Conservation (phyloP, 805 yeast genomes). For the Middelhovenomyces tepae region DNA sequence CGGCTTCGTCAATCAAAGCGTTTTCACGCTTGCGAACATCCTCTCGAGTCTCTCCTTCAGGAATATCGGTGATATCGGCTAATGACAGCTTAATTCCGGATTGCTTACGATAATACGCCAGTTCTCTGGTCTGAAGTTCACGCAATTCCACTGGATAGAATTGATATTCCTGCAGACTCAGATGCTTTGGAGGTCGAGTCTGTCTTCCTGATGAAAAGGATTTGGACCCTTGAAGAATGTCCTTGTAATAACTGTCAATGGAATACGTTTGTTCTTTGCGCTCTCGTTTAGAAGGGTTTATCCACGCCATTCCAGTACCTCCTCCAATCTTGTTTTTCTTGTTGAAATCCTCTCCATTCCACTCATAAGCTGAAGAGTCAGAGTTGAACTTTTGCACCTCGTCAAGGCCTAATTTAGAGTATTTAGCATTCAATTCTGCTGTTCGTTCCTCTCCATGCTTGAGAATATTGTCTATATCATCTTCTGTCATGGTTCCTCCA, state of each 20-base stretch:
- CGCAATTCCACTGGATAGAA: constrained; percentile 66
- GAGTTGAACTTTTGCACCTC: constrained; percentile 88
- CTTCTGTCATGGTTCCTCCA: constrained; percentile 24
- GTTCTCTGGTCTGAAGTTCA: constrained; percentile 72
- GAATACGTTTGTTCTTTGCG: constrained; percentile 55
- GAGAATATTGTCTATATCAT: constrained; percentile 64
- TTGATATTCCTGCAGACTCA: constrained; percentile 79
- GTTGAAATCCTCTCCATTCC: constrained; percentile 85
- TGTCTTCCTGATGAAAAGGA: constrained; percentile 38
- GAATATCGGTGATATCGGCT: constrained; percentile 35
- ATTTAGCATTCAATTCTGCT: constrained; percentile 65
- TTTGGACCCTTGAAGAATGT: constrained; percentile 61
- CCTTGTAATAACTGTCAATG: constrained; percentile 77
- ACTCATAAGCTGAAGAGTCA: constrained; percentile 77
- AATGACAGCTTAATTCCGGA: constrained; percentile 55
- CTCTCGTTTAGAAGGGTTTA: constrained; percentile 64
- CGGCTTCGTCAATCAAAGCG: constrained; percentile 60
- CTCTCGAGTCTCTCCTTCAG: constrained; percentile 38
- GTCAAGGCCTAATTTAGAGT: constrained; percentile 78
- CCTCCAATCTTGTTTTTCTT: constrained; percentile 29
- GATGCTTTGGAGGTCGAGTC: constrained; percentile 77
- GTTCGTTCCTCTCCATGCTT: constrained; percentile 78
- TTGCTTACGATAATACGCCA: constrained; percentile 63
- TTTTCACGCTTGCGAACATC: constrained; percentile 41
- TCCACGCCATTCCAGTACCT: constrained; percentile 46